phyloP scores from a whole-genome alignment of 1,139 yeast species.

The Yamadazyma conglobata region DNA sequence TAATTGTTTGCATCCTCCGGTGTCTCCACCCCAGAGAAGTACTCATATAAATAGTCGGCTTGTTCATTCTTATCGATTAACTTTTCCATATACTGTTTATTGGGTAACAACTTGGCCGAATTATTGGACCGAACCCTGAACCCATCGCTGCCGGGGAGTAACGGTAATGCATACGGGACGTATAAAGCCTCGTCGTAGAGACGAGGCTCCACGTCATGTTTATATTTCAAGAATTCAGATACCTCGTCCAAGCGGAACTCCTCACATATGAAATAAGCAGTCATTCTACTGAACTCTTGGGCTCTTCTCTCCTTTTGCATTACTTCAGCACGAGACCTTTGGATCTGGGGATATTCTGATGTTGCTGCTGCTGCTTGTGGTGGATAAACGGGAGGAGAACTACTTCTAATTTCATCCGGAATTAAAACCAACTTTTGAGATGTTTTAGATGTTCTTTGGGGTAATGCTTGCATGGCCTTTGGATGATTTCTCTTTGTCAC shows the following conservation, averaged over 20 bases:
- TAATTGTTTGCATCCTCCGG: conserved; percentile 62
- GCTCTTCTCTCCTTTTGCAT: conserved; percentile 67
- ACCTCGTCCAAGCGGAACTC: conserved; percentile 67
- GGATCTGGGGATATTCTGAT: conserved; percentile 33
- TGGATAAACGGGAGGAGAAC: conserved; percentile 16
- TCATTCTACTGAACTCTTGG: conserved; percentile 73
- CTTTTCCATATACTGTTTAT: conserved; percentile 65
- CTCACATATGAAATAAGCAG: conserved; percentile 87
- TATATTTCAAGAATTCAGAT: conserved; percentile 57
- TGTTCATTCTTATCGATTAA: conserved; percentile 78
- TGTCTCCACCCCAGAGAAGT: conserved; percentile 77
- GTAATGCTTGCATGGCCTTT: conserved; percentile 64
- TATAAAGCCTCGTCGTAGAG: conserved; percentile 87
- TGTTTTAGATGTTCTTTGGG: conserved; percentile 82
- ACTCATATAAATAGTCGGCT: conserved; percentile 87
- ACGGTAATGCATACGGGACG: conserved; percentile 84
- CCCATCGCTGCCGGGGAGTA: conserved; percentile 84
- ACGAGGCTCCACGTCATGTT: conserved; percentile 83
- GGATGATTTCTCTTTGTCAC: conserved; percentile 42
- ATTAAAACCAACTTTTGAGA: conserved; percentile 83
- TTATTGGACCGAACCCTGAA: conserved; percentile 79
- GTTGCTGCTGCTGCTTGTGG: conserved; percentile 9
- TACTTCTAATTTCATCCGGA: conserved; percentile 55
- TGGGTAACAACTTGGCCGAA: conserved; percentile 60
- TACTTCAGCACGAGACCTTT: conserved; percentile 64